Conservation (phyloP, 768 basidiomycete species). For the Russula emetica region DNA sequence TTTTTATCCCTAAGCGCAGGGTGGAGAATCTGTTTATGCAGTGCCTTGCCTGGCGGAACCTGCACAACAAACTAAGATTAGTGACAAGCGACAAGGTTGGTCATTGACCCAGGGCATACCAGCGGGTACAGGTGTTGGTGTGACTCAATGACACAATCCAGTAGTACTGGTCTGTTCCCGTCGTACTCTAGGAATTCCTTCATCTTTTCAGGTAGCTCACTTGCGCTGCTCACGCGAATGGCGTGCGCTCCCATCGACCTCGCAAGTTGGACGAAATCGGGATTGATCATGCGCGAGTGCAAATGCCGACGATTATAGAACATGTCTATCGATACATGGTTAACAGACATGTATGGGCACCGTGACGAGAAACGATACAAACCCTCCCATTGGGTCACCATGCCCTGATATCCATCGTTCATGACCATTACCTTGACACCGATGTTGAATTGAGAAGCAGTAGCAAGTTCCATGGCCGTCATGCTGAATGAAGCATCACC, state of each 20-base stretch:
- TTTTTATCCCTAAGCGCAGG: slow-evolving; percentile 36
- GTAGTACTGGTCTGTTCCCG: slow-evolving; percentile 73
- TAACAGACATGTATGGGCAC: not conserved
- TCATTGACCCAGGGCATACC: slow-evolving; percentile 42
- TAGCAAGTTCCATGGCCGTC: slow-evolving; percentile 99
- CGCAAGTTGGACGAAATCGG: slow-evolving; percentile 91
- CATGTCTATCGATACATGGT: slow-evolving; percentile 51
- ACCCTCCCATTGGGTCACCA: slow-evolving; percentile 99
- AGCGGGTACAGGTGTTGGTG: slow-evolving; percentile 90
- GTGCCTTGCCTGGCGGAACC: slow-evolving; percentile 90
- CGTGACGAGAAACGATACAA: slow-evolving; percentile 25
- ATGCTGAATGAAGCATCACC: slow-evolving; percentile 98
- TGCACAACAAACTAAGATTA: slow-evolving; percentile 32
- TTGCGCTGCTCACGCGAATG: slow-evolving; percentile 62
- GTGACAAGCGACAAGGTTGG: slow-evolving; percentile 23
- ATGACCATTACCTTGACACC: slow-evolving; percentile 92
- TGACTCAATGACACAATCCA: slow-evolving; percentile 85
- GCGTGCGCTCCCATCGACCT: slow-evolving; percentile 90
- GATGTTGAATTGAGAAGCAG: slow-evolving; percentile 85
- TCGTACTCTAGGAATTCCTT: slow-evolving; percentile 98
- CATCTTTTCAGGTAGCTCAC: slow-evolving; percentile 91
- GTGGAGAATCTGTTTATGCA: slow-evolving; percentile 87
- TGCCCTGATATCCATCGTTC: slow-evolving; percentile 98
- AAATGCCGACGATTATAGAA: slow-evolving; percentile 98
- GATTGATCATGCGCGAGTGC: slow-evolving; percentile 93